Conservation (phyloP, 345 rosid species). For the Aquilaria yunnanensis region DNA sequence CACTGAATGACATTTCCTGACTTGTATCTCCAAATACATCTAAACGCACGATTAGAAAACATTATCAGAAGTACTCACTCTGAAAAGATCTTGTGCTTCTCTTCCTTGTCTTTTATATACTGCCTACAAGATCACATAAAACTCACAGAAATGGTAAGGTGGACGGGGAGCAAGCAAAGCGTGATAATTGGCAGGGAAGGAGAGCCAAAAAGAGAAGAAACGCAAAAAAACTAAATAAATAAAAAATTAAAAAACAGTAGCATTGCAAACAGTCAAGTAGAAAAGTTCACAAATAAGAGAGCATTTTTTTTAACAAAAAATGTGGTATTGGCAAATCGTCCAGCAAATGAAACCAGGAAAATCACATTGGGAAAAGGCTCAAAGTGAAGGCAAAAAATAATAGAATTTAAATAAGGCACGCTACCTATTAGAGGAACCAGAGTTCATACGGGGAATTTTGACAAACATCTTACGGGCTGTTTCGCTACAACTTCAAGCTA, state of each 20-base stretch:
- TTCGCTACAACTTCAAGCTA: background rate
- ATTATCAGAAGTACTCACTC: background rate
- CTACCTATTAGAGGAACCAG: background rate
- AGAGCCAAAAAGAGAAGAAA: background rate
- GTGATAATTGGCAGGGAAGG: background rate
- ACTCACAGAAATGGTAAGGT: background rate
- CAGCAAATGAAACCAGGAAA: background rate
- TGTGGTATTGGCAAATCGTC: too few species aligned
- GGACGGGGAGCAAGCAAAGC: too few species aligned
- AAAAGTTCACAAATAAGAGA: too few species aligned
- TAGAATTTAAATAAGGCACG: background rate
- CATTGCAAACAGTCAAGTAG: background rate
- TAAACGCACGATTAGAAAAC: background rate
- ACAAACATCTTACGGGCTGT: constrained; percentile 8
- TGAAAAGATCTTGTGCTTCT: background rate
- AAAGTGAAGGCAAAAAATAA: background rate
- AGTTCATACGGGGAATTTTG: background rate
- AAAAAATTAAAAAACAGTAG: background rate
- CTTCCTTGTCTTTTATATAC: background rate
- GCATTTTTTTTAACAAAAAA: too few species aligned
- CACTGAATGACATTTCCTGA: too few species aligned
- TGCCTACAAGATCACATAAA: background rate
- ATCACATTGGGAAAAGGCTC: background rate
- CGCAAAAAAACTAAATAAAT: background rate
- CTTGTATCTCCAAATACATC: background rate